Evolutionary conservation across 352 stramenopile genomes (phyloP).

Genomic region (Pythium insidiosum): DNA sequence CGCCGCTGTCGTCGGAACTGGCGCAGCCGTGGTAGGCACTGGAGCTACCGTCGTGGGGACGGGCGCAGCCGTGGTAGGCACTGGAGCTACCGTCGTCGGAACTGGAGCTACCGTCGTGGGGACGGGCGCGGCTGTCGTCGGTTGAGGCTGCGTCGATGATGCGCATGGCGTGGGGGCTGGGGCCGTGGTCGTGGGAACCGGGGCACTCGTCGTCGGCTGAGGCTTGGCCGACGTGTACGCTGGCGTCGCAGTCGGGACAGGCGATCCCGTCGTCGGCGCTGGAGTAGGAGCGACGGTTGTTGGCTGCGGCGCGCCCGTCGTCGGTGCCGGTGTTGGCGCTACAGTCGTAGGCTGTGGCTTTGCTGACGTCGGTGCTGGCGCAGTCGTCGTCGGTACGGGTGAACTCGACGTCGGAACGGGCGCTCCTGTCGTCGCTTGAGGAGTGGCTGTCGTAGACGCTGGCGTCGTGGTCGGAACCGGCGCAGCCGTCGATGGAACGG

Average conservation of each 20-base stretch:
- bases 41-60: not conserved
- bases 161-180: too few relatives aligned
- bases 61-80: not conserved
- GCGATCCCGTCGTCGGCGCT: not conserved
- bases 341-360: not conserved
- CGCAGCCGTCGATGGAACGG: too few relatives aligned
- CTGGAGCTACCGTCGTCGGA: not conserved
- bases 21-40: not conserved
- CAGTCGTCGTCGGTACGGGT: too few relatives aligned
- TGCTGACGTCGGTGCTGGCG: too few relatives aligned
- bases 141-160: too few relatives aligned
- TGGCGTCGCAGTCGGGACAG: not conserved
- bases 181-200: not conserved
- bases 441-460: not conserved
- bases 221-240: not conserved
- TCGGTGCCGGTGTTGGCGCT: not conserved
- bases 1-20: not conserved
- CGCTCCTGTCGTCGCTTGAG: not conserved
- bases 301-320: constrained; percentile 3
- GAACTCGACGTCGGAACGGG: too few relatives aligned
- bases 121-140: not conserved
- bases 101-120: not conserved
- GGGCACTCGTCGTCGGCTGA: not conserved
- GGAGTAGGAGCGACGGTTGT: not conserved
- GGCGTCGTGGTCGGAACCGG: too few relatives aligned